Evolutionary conservation across 257 asterid genomes (phyloP).

Genomic region (Salvia rosmarinus): DNA sequence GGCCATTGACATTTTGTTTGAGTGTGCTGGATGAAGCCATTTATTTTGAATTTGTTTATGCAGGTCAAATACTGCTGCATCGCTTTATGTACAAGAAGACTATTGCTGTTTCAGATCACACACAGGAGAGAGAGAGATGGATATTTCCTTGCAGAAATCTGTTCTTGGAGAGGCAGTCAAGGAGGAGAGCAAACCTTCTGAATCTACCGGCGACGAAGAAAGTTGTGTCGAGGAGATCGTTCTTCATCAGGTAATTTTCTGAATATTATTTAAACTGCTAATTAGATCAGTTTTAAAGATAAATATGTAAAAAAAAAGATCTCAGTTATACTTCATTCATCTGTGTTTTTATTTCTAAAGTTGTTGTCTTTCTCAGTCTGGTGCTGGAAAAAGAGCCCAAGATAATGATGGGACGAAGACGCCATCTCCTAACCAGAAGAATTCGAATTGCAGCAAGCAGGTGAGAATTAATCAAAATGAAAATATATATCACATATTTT

Average conservation of each 20-base stretch:
- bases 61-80: constrained; percentile 69
- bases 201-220: constrained; percentile 47
- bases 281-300: no score
- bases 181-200: constrained; percentile 48
- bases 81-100: constrained; percentile 51
- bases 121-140: constrained; percentile 35
- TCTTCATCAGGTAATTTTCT: constrained; percentile 58
- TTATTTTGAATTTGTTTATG: constrained; percentile 55
- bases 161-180: constrained; percentile 35
- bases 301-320: no score
- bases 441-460: constrained; percentile 34
- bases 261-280: no score
- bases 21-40: constrained; percentile 54
- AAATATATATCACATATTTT: no score
- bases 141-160: constrained; percentile 49
- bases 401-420: constrained; percentile 39
- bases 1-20: constrained; percentile 72
- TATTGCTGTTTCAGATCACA: constrained; percentile 38
- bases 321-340: no score
- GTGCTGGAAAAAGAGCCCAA: constrained; percentile 38
- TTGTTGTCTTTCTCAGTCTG: constrained; percentile 55
- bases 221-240: constrained; percentile 42
- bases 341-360: no score
- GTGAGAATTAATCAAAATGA: constrained; percentile 20
- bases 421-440: constrained; percentile 42